These are phyloP conservation scores for Epicoccum sorghinum DNA, from an alignment of 2,329 filamentous ascomycete species.

Conservation along the genomic window DNA sequence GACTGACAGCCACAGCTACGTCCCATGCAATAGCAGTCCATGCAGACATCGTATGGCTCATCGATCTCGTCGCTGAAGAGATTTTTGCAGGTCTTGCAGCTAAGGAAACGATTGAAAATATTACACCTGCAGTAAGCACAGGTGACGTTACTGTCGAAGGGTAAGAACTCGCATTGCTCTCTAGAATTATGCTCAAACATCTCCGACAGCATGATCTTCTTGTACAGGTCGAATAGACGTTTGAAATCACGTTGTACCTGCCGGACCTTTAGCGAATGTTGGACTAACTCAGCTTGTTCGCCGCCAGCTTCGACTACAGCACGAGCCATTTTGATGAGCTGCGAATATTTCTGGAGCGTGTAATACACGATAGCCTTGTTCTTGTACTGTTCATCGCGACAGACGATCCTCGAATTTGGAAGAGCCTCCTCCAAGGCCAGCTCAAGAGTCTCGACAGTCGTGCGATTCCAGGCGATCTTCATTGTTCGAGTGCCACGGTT, in stretches of 20 bases:
- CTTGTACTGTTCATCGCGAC: conserved; percentile 97
- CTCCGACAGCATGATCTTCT: conserved; percentile 80
- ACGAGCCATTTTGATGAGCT: conserved; percentile 63
- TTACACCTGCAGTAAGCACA: conserved; percentile 96
- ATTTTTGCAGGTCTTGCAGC: conserved; percentile 82
- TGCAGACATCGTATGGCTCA: conserved; percentile 92
- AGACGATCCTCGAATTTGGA: conserved; percentile 86
- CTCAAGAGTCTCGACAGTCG: conserved; percentile 87
- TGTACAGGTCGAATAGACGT: conserved; percentile 77
- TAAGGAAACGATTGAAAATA: conserved; percentile 96
- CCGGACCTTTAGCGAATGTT: conserved; percentile 60
- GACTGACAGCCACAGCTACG: conserved; percentile 90
- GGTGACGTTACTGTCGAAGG: conserved; percentile 89
- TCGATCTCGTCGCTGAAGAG: conserved; percentile 71
- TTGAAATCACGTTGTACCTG: conserved; percentile 85
- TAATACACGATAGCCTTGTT: conserved; percentile 96
- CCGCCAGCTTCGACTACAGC: conserved; percentile 57
- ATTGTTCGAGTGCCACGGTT: conserved; percentile 94
- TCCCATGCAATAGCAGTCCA: conserved; percentile 99
- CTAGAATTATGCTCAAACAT: conserved; percentile 73
- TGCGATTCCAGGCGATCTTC: conserved; percentile 98
- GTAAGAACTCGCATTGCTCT: conserved; percentile 76
- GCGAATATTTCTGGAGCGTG: conserved; percentile 78
- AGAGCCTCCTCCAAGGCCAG: conserved; percentile 86
- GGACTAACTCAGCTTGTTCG: conserved; percentile 45